Percentiles rank a stretch among this genome's conserved stretches.
Conservation (phyloP, 768 basidiomycete species). For the Hygrophoropsis aurantiaca region DNA sequence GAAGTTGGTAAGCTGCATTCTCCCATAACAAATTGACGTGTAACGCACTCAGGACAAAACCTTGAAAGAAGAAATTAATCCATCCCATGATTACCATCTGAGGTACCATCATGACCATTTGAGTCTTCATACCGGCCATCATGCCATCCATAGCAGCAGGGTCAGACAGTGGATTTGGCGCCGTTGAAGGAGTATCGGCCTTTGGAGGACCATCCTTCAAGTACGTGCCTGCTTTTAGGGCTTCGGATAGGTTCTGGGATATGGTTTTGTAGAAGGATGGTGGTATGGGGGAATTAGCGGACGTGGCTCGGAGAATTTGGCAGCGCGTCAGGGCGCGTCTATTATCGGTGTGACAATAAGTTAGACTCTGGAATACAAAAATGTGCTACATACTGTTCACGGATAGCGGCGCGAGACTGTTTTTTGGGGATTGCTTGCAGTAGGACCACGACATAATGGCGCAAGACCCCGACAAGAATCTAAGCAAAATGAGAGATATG, state of each 20-base stretch:
- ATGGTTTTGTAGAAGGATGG: constrained; percentile 70
- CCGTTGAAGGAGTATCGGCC: constrained; percentile 52
- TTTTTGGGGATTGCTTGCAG: constrained; percentile 86
- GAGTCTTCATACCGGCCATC: constrained; percentile 99
- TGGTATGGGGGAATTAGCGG: constrained; percentile 80
- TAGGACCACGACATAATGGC: constrained; percentile 89
- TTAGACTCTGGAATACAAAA: constrained; percentile 1
- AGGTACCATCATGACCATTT: constrained; percentile 98
- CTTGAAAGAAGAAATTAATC: constrained; percentile 99
- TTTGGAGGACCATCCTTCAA: constrained; percentile 84
- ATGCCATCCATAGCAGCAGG: constrained; percentile 94
- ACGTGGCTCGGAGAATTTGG: constrained; percentile 79
- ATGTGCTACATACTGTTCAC: constrained; percentile 79
- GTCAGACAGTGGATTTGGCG: constrained; percentile 85
- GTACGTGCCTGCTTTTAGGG: constrained; percentile 75
- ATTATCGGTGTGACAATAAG: not conserved
- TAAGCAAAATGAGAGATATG: constrained; percentile 27
- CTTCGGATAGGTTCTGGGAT: constrained; percentile 69
- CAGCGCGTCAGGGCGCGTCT: constrained; percentile 81
- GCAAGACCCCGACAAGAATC: constrained; percentile 90
- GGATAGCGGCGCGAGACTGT: constrained; percentile 69
- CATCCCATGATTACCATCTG: constrained; percentile 99
- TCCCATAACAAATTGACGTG: constrained; percentile 1
- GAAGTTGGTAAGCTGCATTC: constrained; percentile 3
- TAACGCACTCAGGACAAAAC: constrained; percentile 92